Evolutionary conservation across 257 asterid species (phyloP), one percentile per base, ranked within the genome.

Genomic region (Agastache rugosa): DNA sequence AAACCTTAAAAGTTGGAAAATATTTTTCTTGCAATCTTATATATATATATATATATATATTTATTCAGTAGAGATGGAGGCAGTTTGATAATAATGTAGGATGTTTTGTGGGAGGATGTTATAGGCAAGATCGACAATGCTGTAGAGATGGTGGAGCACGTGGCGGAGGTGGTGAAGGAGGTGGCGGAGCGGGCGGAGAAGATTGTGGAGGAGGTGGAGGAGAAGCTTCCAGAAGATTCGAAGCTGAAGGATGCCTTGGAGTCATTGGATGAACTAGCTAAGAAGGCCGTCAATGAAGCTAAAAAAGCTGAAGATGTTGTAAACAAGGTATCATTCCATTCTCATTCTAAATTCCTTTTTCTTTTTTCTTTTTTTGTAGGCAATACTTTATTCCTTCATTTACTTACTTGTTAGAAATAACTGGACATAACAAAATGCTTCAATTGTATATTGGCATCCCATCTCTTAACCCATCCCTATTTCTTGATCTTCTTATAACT

Each of bases 171-270:
- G 64, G 89, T 84, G 64, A 87, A 86, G 35, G 91, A 84, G 74
- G 75, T 86, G 58, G 91, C 91, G 9, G 89, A 84, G 77, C 56
- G 77, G 76, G 85, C 86, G 20, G 91, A 84, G 45, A 74, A 81
- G 60, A 35, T 87, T 11, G 72, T 56, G 41, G 87, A 82, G 68
- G 85, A 80, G 51, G 67, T 87, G 53, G 87, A 82, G 69, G 60
- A 61, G 66, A 84, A 82, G 64, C 91, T 86, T 75, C 91, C 91
- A 17, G 74, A 72, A 1, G 86, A 86, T 48, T 84, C 89, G 0
- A 80, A 86, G 78, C 56, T 86, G 4, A 80, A 35, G 70, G 75
- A 78, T 41, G 39, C 80, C 0, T 53, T 87, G 7, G 83, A 78
- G 59, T 80, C 86, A 7, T 65, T 87, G 1, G 91, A 84, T 9